Evolutionary conservation across 1,284 basidiomycete genomes (phyloP), one percentile per base, ranked within the genome.

Genomic region (Rhodotorula sp.): DNA sequence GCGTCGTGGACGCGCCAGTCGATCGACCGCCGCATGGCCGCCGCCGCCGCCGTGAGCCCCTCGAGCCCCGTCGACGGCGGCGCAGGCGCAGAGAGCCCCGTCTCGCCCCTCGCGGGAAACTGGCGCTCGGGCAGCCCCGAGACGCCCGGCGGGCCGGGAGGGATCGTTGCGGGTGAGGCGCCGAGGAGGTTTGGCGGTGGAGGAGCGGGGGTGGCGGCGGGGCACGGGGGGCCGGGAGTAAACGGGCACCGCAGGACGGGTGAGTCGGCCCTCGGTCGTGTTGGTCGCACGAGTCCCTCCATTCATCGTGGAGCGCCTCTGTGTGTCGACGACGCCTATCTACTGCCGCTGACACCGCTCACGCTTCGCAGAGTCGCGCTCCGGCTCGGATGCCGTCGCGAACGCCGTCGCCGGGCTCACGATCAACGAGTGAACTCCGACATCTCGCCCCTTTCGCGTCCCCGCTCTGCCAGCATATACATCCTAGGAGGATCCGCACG

Each of bases 1-100:
- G 54, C 56, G 1, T 45, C 56, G 65, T 52, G 67, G 67, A 21
- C 67, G 58, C 63, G 63, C 5, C 54, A 46, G 57, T 72, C 62
- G 54, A 66, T 64, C 68, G 74, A 72, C 57, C 71, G 61, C 53
- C 71, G 67, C 50, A 64, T 73, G 57, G 68, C 72, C 58, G 71
- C 72, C n/a, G 57, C 69, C 17, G 60, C 61, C 4, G n/a, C 54
- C 23, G 34, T 41, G 2, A 56, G 46, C 14, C 25, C 49, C 19
- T 45, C 56, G 16, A 52, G 57, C 48, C 52, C 70, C 13, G 46
- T 52, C 50, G 54, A 46, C 25, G 53, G 52, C 41, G 25, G 56
- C 19, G 45, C 55, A 54, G 42, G 16, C 21, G 5, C 13, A 23
- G 48, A 13, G 45, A 27, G 25, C 55, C 12, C 12, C 34, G 54